Conservation (phyloP, 176 grass and related monocot genomes). For the Triticum dicoccoides region DNA sequence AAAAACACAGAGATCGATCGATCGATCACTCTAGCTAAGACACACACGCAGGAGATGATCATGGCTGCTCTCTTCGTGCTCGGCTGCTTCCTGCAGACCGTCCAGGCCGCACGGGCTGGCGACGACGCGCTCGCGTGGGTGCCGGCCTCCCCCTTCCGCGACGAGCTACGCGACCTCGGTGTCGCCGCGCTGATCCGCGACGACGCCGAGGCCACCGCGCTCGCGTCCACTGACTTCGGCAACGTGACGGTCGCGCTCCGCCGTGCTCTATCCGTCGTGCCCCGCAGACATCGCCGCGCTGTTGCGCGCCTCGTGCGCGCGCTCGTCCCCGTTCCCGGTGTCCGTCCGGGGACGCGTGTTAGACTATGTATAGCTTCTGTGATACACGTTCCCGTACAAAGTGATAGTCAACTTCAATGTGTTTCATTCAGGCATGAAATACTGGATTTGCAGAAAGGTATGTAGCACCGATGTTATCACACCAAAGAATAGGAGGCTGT, state of each 20-base stretch:
- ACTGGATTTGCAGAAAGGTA: too few relatives aligned
- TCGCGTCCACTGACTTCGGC: constrained; percentile 53
- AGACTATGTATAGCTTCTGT: too few relatives aligned
- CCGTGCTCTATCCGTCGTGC: constrained; percentile 58
- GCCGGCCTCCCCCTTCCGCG: neutral
- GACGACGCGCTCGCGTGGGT: neutral
- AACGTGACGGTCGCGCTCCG: constrained; percentile 13
- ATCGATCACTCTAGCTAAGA: too few relatives aligned
- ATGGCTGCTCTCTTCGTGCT: neutral
- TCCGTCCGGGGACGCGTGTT: constrained; percentile 47
- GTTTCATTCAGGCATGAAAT: too few relatives aligned
- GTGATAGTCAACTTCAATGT: too few relatives aligned
- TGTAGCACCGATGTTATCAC: too few relatives aligned
- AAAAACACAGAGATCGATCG: neutral
- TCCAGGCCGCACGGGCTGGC: neutral
- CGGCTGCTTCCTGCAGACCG: neutral
- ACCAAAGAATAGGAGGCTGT: too few relatives aligned
- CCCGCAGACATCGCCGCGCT: constrained; percentile 54
- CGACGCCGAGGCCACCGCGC: constrained; percentile 10
- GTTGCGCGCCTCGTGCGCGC: constrained; percentile 33
- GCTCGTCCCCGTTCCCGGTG: constrained; percentile 42
- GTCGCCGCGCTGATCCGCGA: neutral
- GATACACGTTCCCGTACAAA: too few relatives aligned
- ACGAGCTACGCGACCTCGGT: constrained; percentile 29
- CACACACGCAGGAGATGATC: neutral